Conservation (phyloP, 768 basidiomycete genomes). For the Termitomyces sp. region DNA sequence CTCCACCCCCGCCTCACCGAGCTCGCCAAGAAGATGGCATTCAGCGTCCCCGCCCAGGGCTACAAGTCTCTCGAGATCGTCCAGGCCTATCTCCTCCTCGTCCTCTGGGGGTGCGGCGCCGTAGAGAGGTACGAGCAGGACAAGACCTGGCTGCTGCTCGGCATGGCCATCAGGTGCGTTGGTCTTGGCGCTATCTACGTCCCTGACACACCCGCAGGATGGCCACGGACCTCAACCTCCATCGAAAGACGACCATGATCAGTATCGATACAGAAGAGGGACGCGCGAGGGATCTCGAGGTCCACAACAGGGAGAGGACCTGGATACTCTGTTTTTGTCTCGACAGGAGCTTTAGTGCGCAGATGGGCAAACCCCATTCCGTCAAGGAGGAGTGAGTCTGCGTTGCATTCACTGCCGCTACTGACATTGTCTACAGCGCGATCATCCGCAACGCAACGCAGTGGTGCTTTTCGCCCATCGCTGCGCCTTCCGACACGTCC, state of each 20-base stretch:
- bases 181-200: background rate
- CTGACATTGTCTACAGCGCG: slow-evolving; percentile 41
- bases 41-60: slow-evolving; percentile 78
- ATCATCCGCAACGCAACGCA: slow-evolving; percentile 80
- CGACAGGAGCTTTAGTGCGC: slow-evolving; percentile 88
- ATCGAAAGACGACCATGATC: slow-evolving; percentile 71
- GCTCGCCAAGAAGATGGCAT: slow-evolving; percentile 84
- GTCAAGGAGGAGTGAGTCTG: slow-evolving; percentile 86
- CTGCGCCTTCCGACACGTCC: slow-evolving; percentile 60
- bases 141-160: slow-evolving; percentile 86
- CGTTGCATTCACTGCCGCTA: too few relatives aligned
- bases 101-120: slow-evolving; percentile 90
- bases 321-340: slow-evolving; percentile 89
- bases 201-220: slow-evolving; percentile 46
- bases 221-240: slow-evolving; percentile 94
- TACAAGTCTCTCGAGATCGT: slow-evolving; percentile 96
- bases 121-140: slow-evolving; percentile 97
- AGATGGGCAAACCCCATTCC: slow-evolving; percentile 95
- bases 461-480: slow-evolving; percentile 72
- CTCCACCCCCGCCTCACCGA: slow-evolving; percentile 78
- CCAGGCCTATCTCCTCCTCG: slow-evolving; percentile 89
- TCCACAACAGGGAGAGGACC: slow-evolving; percentile 91
- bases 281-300: slow-evolving; percentile 73
- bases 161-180: slow-evolving; percentile 76
- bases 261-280: slow-evolving; percentile 77